Base-by-base conservation (phyloP, 352 stramenopile genomes). In the Globisporangium heterothallicum region DNA sequence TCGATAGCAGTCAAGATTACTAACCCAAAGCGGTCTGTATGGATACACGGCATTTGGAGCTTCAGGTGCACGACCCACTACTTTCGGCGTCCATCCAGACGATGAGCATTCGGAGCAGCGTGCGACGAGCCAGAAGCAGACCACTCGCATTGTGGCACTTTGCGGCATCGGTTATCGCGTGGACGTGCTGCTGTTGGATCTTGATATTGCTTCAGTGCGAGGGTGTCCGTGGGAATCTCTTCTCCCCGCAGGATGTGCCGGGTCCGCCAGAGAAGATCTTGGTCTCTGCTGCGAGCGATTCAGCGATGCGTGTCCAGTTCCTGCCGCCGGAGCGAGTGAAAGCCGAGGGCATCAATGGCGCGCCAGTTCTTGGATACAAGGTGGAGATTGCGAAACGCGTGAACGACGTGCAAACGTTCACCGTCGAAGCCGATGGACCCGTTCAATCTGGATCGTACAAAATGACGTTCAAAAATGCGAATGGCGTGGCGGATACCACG, bases 301-400 rank as follows among this genome's bases (percentile, higher is more conserved):
- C 78, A 38, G 63, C 76, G 1, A 45, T 92, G 56, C 78, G 54
- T 32, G 68, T 89, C 32, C 76, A 89, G 65, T 80, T 89, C 44
- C 50, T 76, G 19, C 71, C 74, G 14, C 77, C 80, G 0, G 60
- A 72, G 41, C 56, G 70, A 13, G 66, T 66, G 45, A 91, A 83
- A 44, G 72, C 74, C 34, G 79, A 90, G 52, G 75, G 74, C 27
- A 72, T 78, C 56, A 86, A 86, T 51, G 77, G 78, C 18, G 75
- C 77, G 1, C 79, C 79, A 1, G 76, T 92, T 38, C 57, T 92
- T 10, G 79, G 79, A 0, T 92, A 92, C 63, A 86, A 82, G 41
- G 73, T 92, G 48, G 79, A 92, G 35, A 57, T 92, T 29, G 79
- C 82, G 5, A 64, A 58, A n/a, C 76, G 75, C 35, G 67, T 92